phyloP scores from a whole-genome alignment of 1,284 basidiomycete genomes.

The Leccinum fallax region DNA sequence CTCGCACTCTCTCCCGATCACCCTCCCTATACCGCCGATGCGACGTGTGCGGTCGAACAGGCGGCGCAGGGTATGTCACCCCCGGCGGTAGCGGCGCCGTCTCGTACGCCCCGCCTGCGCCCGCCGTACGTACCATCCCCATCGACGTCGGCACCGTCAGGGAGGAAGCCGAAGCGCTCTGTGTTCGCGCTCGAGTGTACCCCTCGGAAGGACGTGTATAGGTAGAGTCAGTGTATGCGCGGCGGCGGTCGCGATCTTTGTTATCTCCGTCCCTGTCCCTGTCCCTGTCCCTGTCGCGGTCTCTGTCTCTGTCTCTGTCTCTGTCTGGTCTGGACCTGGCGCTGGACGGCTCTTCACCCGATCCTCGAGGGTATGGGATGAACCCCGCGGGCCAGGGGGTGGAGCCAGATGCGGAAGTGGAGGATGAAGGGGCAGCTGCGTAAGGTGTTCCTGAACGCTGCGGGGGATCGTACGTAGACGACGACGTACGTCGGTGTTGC shows the following conservation, averaged over 20 bases:
- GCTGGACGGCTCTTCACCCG: background rate
- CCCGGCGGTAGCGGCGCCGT: constrained; percentile 36
- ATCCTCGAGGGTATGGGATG: constrained; percentile 11
- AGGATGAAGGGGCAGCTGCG: background rate
- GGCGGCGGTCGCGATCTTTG: background rate
- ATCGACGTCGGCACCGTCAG: background rate
- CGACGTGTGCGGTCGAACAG: constrained; percentile 29
- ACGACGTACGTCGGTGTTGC: constrained; percentile 26
- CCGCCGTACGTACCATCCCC: background rate
- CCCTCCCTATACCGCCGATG: constrained; percentile 18
- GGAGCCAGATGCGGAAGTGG: background rate
- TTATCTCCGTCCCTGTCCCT: background rate
- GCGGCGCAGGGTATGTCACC: constrained; percentile 36
- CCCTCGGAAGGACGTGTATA: background rate
- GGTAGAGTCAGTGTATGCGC: background rate
- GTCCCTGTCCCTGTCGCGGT: background rate
- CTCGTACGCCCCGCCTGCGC: constrained; percentile 28
- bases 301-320: background rate
- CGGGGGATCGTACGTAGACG: constrained; percentile 9
- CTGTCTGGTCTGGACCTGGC: background rate
- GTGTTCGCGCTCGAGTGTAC: constrained; percentile 15
- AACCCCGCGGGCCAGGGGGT: constrained; percentile 21
- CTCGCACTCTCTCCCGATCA: constrained; percentile 3
- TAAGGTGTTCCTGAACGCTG: constrained; percentile 15
- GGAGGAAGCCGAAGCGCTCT: constrained; percentile 13